Base-by-base conservation (phyloP, 352 stramenopile genomes). In the Globisporangium spinosum region DNA sequence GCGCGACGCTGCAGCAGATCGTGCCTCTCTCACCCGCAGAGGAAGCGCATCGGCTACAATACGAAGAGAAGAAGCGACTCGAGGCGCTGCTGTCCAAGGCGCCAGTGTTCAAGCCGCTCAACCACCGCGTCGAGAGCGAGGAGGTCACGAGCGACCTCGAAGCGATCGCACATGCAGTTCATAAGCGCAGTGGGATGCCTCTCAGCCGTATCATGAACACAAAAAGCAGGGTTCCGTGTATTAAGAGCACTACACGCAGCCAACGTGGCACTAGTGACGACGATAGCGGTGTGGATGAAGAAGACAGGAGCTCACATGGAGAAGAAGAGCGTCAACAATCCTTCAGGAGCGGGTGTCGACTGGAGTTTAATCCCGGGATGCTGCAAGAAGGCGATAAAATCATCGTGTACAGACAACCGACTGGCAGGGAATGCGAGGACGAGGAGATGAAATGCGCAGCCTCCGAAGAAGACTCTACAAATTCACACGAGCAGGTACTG, bases 351-450 rank as follows among this genome's bases (percentile, higher is more conserved):
- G 23, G 34, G 1, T 53, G 58, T 35, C 72, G 80, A 65, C 69
- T 87, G 10, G n/a, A 57, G 20, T 83, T 76, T 59, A 89, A 85
- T 47, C 78, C 79, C 15, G 62, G 54, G 23, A 77, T 87, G 73
- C 68, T 90, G 45, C 76, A 83, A 47, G 83, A 89, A 65, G 83
- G 83, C n/a, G 79, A 89, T 27, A 59, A 81, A 22, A 69, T 91
- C 4, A 79, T 91, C 45, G 83, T 77, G 35, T 47, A 53, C 27
- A 12, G 23, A 40, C 54, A 13, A 20, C 12, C 29, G 38, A 9
- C 8, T 34, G 54, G 64, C 27, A n/a, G 40, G 5, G 54, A 23
- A 5, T 45, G 55, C 9, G 67, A 72, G 38, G 71, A 58, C 57
- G 22, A 43, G 12, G 43, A 61, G 23, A 40, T 45, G 27, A 65